These are phyloP conservation scores for Phytophthora sp. DNA, from an alignment of 352 stramenopile species.

Conservation along the genomic window DNA sequence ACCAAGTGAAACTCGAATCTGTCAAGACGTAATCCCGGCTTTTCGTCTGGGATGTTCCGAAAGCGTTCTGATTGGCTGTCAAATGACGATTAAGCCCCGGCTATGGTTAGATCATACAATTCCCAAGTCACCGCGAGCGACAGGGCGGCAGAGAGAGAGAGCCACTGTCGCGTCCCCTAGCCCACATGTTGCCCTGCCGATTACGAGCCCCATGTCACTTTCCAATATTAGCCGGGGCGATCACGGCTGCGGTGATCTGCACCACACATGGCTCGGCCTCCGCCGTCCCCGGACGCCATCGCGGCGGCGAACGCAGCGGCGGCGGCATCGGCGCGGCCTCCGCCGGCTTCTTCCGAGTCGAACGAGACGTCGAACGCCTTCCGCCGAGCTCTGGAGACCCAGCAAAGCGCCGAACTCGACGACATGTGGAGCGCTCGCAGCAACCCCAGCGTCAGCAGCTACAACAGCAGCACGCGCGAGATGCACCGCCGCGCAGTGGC, in stretches of 20 bases:
- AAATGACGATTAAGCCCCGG: neutral
- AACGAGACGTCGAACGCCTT: neutral
- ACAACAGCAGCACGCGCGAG: constrained; percentile 52
- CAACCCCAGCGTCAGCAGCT: constrained; percentile 61
- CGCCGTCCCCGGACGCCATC: constrained; percentile 29
- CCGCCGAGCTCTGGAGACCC: constrained; percentile 2
- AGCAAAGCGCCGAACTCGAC: constrained; percentile 23
- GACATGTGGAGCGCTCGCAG: constrained; percentile 43
- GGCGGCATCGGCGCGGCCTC: constrained; percentile 15
- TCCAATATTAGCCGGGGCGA: constrained; percentile 20
- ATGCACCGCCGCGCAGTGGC: constrained; percentile 40
- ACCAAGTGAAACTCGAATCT: neutral
- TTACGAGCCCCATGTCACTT: constrained; percentile 11
- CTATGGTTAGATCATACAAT: neutral
- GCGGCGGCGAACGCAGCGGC: constrained; percentile 30
- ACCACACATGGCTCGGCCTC: neutral
- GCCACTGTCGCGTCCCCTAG: constrained; percentile 9
- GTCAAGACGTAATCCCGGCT: constrained; percentile 9
- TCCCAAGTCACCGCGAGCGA: constrained; percentile 4
- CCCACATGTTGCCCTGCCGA: constrained; percentile 10
- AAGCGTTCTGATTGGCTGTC: constrained; percentile 20
- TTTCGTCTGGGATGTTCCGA: constrained; percentile 13
- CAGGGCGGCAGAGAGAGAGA: constrained; percentile 5
- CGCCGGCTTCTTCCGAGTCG: neutral
- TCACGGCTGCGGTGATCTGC: no score